phyloP scores from a whole-genome alignment of 192 early-diverging fungal genomes.

The Spizellomyces sp. region DNA sequence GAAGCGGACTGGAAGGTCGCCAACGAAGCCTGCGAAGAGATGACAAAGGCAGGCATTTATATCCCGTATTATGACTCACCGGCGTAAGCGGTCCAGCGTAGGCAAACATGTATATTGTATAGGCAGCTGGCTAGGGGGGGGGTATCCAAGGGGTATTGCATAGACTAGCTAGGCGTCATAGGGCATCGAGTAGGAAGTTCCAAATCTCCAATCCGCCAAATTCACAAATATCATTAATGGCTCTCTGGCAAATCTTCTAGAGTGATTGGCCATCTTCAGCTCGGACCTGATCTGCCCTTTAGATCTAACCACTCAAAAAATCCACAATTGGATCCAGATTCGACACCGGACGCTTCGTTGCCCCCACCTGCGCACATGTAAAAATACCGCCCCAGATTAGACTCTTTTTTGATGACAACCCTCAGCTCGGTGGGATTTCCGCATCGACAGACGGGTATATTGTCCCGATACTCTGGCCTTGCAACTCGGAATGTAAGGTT shows the following conservation, averaged over 20 bases:
- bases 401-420: constrained; percentile 38
- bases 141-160: no score
- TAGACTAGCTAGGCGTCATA: no score
- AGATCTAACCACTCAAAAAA: neutral
- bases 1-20: neutral
- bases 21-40: neutral
- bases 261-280: no score
- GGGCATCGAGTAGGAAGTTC: no score
- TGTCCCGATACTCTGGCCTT: constrained; percentile 31
- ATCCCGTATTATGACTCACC: neutral
- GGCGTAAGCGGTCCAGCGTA: neutral
- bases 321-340: neutral
- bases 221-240: no score
- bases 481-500: constrained; percentile 54
- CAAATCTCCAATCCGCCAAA: no score
- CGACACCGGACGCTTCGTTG: neutral
- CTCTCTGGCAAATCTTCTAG: no score
- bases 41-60: neutral
- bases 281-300: no score
- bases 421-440: constrained; percentile 39
- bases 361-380: constrained; percentile 28
- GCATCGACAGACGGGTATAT: constrained; percentile 46
- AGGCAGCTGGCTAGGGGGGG: no score
- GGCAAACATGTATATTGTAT: no score
- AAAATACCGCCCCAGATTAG: constrained; percentile 28